These are phyloP conservation scores for Neopestalotiopsis rosae DNA, from an alignment of 2,329 filamentous ascomycete genomes.

Conservation along the genomic window DNA sequence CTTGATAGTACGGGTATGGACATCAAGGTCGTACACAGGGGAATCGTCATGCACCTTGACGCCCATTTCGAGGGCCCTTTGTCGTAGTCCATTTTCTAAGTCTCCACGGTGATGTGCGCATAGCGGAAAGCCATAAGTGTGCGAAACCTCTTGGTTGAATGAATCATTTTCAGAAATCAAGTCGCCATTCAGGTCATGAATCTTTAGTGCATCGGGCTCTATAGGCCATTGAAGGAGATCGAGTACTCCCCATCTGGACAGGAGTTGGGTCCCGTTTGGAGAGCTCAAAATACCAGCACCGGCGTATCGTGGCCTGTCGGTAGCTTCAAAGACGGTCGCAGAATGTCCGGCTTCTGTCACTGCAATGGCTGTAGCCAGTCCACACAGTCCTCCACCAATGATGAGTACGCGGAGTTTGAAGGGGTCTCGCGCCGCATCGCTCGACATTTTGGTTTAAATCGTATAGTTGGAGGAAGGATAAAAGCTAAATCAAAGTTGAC, in stretches of 20 bases:
- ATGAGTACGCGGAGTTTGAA: not conserved
- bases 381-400: slow-evolving; percentile 17
- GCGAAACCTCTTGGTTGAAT: not conserved
- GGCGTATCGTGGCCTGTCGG: not conserved
- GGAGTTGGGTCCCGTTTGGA: not conserved
- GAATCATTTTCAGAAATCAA: not conserved
- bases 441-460: not conserved
- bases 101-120: not conserved
- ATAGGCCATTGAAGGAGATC: not conserved
- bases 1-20: not conserved
- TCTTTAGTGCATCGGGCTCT: not conserved
- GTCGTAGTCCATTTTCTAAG: not conserved
- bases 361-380: slow-evolving; percentile 17
- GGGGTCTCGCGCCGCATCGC: not conserved
- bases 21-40: not conserved
- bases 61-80: not conserved
- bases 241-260: slow-evolving; percentile 1
- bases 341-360: slow-evolving; percentile 13
- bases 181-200: not conserved
- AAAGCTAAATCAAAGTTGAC: no score
- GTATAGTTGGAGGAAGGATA: no score
- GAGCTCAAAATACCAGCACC: slow-evolving; percentile 13
- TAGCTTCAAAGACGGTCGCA: slow-evolving; percentile 11
- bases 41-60: not conserved
- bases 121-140: not conserved